Evolutionary conservation across 768 basidiomycete species (phyloP).

Genomic region (Phlebiopsis gigantea): DNA sequence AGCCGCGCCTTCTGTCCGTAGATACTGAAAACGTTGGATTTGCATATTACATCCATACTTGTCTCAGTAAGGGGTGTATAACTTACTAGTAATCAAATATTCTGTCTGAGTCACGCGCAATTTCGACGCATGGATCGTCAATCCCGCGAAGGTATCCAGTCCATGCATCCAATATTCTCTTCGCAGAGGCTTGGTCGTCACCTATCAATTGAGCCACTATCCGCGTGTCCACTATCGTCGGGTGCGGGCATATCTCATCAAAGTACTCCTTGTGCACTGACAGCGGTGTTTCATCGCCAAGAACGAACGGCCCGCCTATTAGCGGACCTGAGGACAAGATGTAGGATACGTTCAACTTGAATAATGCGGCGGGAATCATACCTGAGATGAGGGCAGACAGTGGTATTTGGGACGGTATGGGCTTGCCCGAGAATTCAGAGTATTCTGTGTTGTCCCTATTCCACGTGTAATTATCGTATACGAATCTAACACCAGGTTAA

Average conservation of each 20-base stretch:
- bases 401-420: conserved; percentile 50
- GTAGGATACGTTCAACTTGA: background rate
- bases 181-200: conserved; percentile 17
- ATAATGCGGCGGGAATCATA: conserved; percentile 18
- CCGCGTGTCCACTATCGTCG: conserved; percentile 26
- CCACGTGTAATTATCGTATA: conserved; percentile 60
- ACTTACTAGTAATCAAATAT: conserved; percentile 51
- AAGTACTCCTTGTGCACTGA: conserved; percentile 44
- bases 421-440: conserved; percentile 40
- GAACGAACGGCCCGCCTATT: conserved; percentile 35
- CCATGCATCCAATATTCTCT: conserved; percentile 43
- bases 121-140: conserved; percentile 45
- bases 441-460: conserved; percentile 36
- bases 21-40: conserved; percentile 31
- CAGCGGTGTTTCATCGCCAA: conserved; percentile 32
- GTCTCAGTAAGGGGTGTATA: background rate
- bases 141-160: conserved; percentile 35
- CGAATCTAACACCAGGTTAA: conserved; percentile 27
- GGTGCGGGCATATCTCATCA: conserved; percentile 42
- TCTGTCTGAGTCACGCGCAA: conserved; percentile 30
- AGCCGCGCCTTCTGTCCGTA: conserved; percentile 38
- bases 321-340: conserved; percentile 31
- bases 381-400: conserved; percentile 50
- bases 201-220: conserved; percentile 17
- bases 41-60: background rate